Conservation (phyloP, 495 filamentous ascomycete species). For the Aspergillus coremiiformis region DNA sequence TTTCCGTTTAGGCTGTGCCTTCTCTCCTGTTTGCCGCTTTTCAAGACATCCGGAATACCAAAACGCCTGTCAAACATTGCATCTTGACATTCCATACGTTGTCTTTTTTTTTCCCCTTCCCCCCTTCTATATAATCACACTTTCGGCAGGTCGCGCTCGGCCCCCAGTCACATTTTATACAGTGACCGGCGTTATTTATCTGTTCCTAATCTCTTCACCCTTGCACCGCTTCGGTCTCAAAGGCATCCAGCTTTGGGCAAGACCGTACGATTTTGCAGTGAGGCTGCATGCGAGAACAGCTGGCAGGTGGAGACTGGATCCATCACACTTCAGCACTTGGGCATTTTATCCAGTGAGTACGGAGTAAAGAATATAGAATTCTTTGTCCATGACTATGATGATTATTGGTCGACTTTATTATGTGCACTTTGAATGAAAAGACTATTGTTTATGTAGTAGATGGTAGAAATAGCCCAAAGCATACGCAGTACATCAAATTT, state of each 20-base stretch:
- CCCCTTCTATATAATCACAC: not conserved
- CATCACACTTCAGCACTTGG: not conserved
- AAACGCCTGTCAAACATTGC: not conserved
- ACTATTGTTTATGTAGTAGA: not conserved
- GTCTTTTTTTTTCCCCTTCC: too few species aligned
- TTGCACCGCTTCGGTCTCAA: not conserved
- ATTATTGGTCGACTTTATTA: constrained; percentile 1
- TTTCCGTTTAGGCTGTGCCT: constrained; percentile 6
- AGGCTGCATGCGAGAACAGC: not conserved
- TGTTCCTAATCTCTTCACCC: not conserved
- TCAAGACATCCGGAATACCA: not conserved
- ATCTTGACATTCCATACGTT: not conserved
- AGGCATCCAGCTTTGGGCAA: not conserved
- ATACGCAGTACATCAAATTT: too few species aligned
- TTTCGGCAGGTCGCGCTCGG: not conserved
- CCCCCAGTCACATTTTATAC: not conserved
- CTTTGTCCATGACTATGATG: not conserved
- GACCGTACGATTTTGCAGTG: not conserved
- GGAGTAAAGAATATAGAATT: not conserved
- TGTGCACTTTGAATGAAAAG: not conserved
- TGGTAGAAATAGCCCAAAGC: not conserved
- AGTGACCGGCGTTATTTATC: not conserved
- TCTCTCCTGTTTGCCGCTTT: not conserved
- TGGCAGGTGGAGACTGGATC: not conserved
- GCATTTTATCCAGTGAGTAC: not conserved